Evolutionary conservation across 1,284 basidiomycete species (phyloP), one percentile per base, ranked within the genome.

Genomic region (Cryptococcus neoformans): DNA sequence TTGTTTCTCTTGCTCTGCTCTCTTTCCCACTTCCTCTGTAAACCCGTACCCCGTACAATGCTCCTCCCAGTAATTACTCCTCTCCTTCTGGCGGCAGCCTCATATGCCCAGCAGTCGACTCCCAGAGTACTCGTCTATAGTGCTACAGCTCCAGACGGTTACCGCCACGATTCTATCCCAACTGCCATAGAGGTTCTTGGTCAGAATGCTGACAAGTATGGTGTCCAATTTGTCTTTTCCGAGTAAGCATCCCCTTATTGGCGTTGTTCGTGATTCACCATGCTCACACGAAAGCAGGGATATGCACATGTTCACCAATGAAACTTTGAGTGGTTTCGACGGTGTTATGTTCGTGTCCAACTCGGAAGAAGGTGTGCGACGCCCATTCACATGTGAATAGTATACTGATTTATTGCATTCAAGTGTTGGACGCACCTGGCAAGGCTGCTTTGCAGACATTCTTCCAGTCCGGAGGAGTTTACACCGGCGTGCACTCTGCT

Each of bases 151-250:
- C 28, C 28, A 28, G 40, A 11, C 11, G 78, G 78, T 17, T 81
- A 74, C 59, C 79, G 87, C 51, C 89, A 91, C 73, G 88, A 89
- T 65, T 88, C 86, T 2, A 90, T 91, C 57, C 87, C 88, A 0
- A 85, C 83, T 2, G 85, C 85, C 21, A 83, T 85, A 40, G 72
- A 81, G 44, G 84, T 85, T 1, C 80, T 90, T 48, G 60, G 63
- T 17, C 40, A 67, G 42, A 61, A 65, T 36, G 67, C 62, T 0
- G 41, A 39, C 3, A 51, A 55, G n/a, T 79, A 81, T 65, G 76
- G 82, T 55, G 80, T 87, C 35, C 65, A 78, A 14, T 88, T 90
- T 62, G 82, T 83, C 50, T 79, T 84, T 44, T 86, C 87, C 11
- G 88, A 90, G 74, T 75, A 51, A 57, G 72, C 62, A 6, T 16